Evolutionary conservation across 805 yeast genomes (phyloP), one percentile per base, ranked within the genome.

Genomic region (Alloascoidea hylecoeti): DNA sequence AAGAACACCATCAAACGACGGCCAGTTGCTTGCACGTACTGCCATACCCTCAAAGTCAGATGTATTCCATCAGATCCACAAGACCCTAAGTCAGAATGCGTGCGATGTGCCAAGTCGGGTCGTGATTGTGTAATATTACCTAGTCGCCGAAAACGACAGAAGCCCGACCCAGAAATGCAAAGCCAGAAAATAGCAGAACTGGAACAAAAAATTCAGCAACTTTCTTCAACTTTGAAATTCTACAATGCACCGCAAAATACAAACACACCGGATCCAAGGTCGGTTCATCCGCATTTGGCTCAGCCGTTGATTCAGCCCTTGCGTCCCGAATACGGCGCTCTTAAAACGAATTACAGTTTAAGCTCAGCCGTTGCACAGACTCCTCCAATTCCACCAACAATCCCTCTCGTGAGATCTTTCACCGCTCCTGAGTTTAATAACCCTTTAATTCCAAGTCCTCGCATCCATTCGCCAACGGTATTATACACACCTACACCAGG

Each of bases 41-140:
- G 96, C 51, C 94, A 89, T 49, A 54, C 81, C 0, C 64, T 84
- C 37, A 86, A 86, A 51, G 95, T 86, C 23, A 75, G 79, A 47
- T 86, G 96, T 56, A 73, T 79, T 4, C 92, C 95, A 0, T 63
- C 78, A 1, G 77, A 77, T 49, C 58, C 61, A 0, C 49, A 61
- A 18, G 70, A 77, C 41, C 75, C 76, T 5, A 54, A 63, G 2
- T 75, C 79, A 2, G 73, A 88, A 0, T 86, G 96, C 56, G 58
- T 69, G 9, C 64, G 96, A 33, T 86, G 96, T 50, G 44, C 70
- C 16, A 80, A 75, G 51, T 64, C 78, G 18, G 66, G 69, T 33
- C 64, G 75, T 44, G 55, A 55, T 23, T 86, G 96, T 57, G 76
- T 74, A 42, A 73, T 79, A 39, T 85, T 82, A 46, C 50, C 72